Percentiles rank a stretch among this genome's conserved stretches.
Conservation (phyloP, 805 yeast species). For the Starmerella bacillaris region DNA sequence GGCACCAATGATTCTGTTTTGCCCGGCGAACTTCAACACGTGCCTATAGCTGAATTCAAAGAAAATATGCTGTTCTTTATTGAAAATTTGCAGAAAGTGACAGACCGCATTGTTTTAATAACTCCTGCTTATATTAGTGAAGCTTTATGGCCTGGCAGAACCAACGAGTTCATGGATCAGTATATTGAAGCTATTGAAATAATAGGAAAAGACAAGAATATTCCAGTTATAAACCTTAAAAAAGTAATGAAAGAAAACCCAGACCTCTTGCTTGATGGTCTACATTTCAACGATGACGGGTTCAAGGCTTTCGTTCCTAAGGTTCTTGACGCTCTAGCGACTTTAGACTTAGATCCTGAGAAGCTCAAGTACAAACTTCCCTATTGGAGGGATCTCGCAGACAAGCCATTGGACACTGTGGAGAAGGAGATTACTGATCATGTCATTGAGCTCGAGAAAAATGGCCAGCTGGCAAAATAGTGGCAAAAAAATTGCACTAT, state of each 20-base stretch:
- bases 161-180: slow-evolving; percentile 25
- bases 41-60: slow-evolving; percentile 33
- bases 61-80: slow-evolving; percentile 33
- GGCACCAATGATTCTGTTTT: slow-evolving; percentile 64
- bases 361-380: not conserved
- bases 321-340: not conserved
- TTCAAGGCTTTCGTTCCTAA: slow-evolving; percentile 27
- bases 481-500: not conserved
- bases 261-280: slow-evolving; percentile 32
- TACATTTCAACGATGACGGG: slow-evolving; percentile 41
- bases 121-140: slow-evolving; percentile 40
- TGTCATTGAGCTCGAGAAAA: too few species aligned
- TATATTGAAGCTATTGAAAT: slow-evolving; percentile 24
- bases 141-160: slow-evolving; percentile 27
- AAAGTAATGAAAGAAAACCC: slow-evolving; percentile 26
- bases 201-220: not conserved
- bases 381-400: not conserved
- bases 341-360: not conserved
- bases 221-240: slow-evolving; percentile 34
- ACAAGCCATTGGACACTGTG: not conserved
- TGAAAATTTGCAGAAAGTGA: slow-evolving; percentile 25
- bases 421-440: not conserved
- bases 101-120: slow-evolving; percentile 38
- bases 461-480: too few species aligned
- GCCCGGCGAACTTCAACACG: slow-evolving; percentile 28